Base-by-base conservation (phyloP, 768 basidiomycete species). In the Hysterangium stoloniferum region DNA sequence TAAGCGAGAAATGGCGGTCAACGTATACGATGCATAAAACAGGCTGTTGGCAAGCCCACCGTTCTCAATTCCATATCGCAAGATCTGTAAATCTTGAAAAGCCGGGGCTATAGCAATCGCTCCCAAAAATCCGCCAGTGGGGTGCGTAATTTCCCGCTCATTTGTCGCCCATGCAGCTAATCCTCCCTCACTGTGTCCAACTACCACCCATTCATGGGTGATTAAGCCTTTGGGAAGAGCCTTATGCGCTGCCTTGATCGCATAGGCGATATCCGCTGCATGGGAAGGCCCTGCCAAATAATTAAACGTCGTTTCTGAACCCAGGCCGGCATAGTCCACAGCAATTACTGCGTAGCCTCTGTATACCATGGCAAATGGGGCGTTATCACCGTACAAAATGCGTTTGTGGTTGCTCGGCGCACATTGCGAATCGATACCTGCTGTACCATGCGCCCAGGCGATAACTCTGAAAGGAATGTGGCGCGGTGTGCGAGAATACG, bases 121-220 rank as follows among this genome's bases (percentile, higher is more conserved):
- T 2, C 48, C 48, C 12, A 49, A 15, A 28, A 38, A 49, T 15
- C 48, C 48, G 15, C 35, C 35, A 19, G 24, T 49, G 24, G 48
- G 48, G 9, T 38, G 34, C 28, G 5, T 22, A 12, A 45, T 5
- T 40, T 49, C 48, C n/a, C 48, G 48, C 35, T 49, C 48, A 36
- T 49, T 49, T 11, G 27, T 24, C 4, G 48, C 48, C 48, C 48
- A 49, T 1, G 38, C 48, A 20, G 48, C 33, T 27, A 40, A 40
- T 28, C 48, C 48, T 37, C 48, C 48, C 34, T 49, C 48, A 40
- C 35, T 37, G 27, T 49, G 48, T 2, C 48, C 48, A 36, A 49
- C 48, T 24, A 28, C 48, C 13, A 49, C 25, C 48, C 48, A 49
- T 34, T 49, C 48, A 36, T 24, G 19, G 4, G 36, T 24, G 35